Conservation (phyloP, 805 yeast genomes). For the Pichia phayaonensis region DNA sequence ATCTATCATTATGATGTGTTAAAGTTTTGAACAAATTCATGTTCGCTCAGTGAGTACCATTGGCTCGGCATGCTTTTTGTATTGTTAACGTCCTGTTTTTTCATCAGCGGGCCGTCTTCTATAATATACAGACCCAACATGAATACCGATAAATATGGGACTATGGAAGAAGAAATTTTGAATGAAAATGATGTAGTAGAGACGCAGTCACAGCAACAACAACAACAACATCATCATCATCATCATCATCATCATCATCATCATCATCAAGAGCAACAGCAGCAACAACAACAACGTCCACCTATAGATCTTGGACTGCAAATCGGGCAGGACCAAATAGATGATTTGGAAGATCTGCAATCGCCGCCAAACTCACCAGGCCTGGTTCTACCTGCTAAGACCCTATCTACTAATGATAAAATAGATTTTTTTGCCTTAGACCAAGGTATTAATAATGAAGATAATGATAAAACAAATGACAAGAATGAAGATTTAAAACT, state of each 20-base stretch:
- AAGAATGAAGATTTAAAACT: background rate
- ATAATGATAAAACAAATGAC: background rate
- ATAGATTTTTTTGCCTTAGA: slow-evolving; percentile 27
- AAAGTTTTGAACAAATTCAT: background rate
- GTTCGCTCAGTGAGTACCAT: background rate
- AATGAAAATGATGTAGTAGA: background rate
- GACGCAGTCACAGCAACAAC: background rate
- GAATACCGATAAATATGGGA: background rate
- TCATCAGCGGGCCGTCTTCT: background rate
- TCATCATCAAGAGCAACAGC: background rate
- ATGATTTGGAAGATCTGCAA: slow-evolving; percentile 9
- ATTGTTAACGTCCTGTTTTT: too few relatives aligned
- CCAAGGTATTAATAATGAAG: background rate
- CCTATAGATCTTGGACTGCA: background rate
- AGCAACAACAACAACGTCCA: background rate
- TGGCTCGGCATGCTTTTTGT: background rate
- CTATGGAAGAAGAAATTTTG: background rate
- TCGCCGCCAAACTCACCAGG: slow-evolving; percentile 28
- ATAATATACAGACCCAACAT: too few relatives aligned
- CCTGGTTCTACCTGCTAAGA: slow-evolving; percentile 15
- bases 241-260: background rate
- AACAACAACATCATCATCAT: background rate
- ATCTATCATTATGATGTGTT: background rate
- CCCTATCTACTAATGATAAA: slow-evolving; percentile 17
- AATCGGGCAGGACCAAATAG: slow-evolving; percentile 4